Conservation (phyloP, 2,329 filamentous ascomycete species). For the Paecilomyces variotii region DNA sequence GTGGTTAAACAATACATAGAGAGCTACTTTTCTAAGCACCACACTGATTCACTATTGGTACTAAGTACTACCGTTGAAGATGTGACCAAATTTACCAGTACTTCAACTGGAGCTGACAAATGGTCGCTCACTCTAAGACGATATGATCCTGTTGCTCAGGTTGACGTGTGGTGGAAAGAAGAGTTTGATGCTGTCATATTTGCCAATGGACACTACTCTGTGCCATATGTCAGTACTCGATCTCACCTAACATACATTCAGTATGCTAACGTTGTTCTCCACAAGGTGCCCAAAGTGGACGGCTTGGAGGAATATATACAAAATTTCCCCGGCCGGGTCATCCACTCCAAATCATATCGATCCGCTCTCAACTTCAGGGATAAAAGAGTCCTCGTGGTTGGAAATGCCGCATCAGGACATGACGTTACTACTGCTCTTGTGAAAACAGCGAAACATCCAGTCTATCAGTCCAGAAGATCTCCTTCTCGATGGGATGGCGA, state of each 20-base stretch:
- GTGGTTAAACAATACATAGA: conserved; percentile 50
- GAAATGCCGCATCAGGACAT: conserved; percentile 53
- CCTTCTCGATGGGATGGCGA: conserved; percentile 45
- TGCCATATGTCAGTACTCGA: conserved; percentile 41
- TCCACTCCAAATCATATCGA: conserved; percentile 43
- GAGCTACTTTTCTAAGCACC: conserved; percentile 46
- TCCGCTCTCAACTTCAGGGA: conserved; percentile 25
- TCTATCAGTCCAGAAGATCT: conserved; percentile 47
- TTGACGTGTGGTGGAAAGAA: conserved; percentile 52
- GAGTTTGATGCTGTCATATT: conserved; percentile 52
- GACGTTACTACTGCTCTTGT: conserved; percentile 49
- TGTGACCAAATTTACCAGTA: conserved; percentile 36
- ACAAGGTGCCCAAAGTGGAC: conserved; percentile 39
- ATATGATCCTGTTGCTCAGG: conserved; percentile 16
- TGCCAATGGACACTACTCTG: conserved; percentile 49
- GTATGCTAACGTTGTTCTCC: neutral
- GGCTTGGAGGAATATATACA: conserved; percentile 36
- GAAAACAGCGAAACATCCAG: conserved; percentile 33
- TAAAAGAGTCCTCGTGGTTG: conserved; percentile 49
- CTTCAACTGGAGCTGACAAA: conserved; percentile 40
- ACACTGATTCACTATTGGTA: conserved; percentile 38
- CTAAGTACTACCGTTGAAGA: conserved; percentile 49
- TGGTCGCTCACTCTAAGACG: conserved; percentile 46
- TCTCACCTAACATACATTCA: neutral
- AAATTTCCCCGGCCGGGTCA: conserved; percentile 33